phyloP scores from a whole-genome alignment of 176 grass and related monocot genomes.

The Paspalum vaginatum region DNA sequence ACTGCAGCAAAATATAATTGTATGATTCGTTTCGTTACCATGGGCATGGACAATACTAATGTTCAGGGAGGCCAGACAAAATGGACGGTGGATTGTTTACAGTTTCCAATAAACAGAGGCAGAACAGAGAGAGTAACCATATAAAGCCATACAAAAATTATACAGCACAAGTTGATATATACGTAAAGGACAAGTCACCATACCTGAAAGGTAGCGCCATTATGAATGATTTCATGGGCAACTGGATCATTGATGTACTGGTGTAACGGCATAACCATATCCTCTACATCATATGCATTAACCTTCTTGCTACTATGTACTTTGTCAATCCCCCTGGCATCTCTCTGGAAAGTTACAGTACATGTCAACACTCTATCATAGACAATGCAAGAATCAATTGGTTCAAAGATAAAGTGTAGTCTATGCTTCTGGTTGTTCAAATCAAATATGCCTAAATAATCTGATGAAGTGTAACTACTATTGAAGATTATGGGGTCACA shows the following conservation, averaged over 20 bases:
- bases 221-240: conserved; percentile 96
- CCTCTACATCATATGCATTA: conserved; percentile 77
- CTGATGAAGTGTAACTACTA: not conserved
- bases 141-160: conserved; percentile 1
- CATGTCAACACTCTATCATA: conserved; percentile 23
- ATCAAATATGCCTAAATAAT: not conserved
- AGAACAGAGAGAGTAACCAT: not conserved
- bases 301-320: conserved; percentile 52
- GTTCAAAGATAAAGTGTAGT: conserved; percentile 29
- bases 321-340: conserved; percentile 53
- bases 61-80: not conserved
- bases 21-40: conserved; percentile 7
- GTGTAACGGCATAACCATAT: conserved; percentile 93
- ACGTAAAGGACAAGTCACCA: not conserved
- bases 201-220: conserved; percentile 98
- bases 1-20: not conserved
- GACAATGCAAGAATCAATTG: not conserved
- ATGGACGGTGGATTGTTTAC: not conserved
- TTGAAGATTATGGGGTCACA: not conserved
- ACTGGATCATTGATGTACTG: conserved; percentile 86
- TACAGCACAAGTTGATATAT: conserved; percentile 5
- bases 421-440: not conserved
- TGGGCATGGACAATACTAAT: not conserved
- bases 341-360: conserved; percentile 61
- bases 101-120: conserved; percentile 1